phyloP scores from a whole-genome alignment of 2,329 filamentous ascomycete genomes.

The Triangularia verruculosa region DNA sequence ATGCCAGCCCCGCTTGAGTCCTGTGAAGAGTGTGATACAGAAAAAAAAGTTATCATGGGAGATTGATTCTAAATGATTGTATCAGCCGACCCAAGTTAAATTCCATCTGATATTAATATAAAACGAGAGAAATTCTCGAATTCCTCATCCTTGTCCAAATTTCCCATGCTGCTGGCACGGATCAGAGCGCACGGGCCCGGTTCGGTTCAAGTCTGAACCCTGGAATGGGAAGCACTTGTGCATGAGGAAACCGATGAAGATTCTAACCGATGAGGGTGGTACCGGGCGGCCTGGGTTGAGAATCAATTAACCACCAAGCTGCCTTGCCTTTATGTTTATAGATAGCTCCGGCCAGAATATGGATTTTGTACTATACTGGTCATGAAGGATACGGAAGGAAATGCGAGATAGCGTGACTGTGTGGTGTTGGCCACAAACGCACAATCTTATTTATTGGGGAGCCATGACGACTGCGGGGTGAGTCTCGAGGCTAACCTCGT shows the following conservation, averaged over 20 bases:
- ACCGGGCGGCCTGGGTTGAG: not conserved
- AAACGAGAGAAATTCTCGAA: not conserved
- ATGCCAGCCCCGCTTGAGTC: not conserved
- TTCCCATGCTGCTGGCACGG: not conserved
- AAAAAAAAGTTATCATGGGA: not conserved
- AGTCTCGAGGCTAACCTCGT: not conserved
- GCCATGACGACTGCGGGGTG: not conserved
- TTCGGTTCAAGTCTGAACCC: not conserved
- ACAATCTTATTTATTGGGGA: not conserved
- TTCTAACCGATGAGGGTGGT: slow-evolving; percentile 1
- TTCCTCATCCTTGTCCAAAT: not conserved
- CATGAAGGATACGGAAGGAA: not conserved
- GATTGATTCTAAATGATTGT: not conserved
- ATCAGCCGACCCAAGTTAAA: not conserved
- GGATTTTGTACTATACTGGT: too few species aligned
- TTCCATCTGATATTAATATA: not conserved
- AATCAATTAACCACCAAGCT: not conserved
- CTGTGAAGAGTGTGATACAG: not conserved
- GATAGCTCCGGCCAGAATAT: too few species aligned
- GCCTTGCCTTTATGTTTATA: too few species aligned
- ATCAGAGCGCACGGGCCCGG: not conserved
- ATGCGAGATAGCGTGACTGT: not conserved
- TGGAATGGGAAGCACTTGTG: not conserved
- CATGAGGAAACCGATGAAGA: slow-evolving; percentile 1
- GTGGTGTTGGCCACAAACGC: not conserved